Evolutionary conservation across 2,329 filamentous ascomycete species (phyloP).

Genomic region (Xylaria sp.): DNA sequence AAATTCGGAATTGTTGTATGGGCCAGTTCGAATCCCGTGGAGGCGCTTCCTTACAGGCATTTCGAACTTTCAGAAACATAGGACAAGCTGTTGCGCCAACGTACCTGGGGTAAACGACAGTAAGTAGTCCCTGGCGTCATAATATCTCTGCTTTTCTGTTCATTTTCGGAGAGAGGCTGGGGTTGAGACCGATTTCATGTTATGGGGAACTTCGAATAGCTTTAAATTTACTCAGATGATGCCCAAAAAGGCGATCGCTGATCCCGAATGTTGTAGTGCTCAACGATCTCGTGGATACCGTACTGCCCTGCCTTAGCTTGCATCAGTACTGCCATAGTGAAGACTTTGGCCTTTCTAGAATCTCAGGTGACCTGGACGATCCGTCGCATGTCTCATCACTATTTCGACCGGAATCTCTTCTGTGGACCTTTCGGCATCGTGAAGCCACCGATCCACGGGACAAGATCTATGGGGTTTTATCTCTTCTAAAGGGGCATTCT

Average conservation of each 20-base stretch:
- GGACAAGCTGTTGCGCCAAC: constrained; percentile 29
- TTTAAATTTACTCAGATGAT: neutral
- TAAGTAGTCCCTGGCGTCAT: neutral
- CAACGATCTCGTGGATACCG: constrained; percentile 23
- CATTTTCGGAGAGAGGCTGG: neutral
- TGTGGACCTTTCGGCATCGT: constrained; percentile 33
- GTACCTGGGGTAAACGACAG: constrained; percentile 25
- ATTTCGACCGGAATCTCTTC: constrained; percentile 26
- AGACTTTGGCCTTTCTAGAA: constrained; percentile 2
- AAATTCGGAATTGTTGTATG: constrained; percentile 27
- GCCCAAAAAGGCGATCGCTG: neutral
- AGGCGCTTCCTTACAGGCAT: constrained; percentile 25
- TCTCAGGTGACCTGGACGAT: constrained; percentile 5
- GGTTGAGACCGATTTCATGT: neutral
- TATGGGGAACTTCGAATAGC: neutral
- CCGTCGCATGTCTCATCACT: constrained; percentile 18
- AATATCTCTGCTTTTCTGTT: neutral
- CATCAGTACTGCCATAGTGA: constrained; percentile 21
- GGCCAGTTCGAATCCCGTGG: constrained; percentile 22
- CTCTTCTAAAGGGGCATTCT: constrained; percentile 23
- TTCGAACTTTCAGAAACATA: constrained; percentile 31
- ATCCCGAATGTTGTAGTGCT: constrained; percentile 16
- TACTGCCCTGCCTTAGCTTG: constrained; percentile 25
- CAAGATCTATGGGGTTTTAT: constrained; percentile 29
- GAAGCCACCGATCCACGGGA: constrained; percentile 25